A percentile compares a stretch with the other conserved stretches of the same genome.
Evolutionary conservation across 2,329 filamentous ascomycete genomes (phyloP).

Genomic region (Fusarium sororula): DNA sequence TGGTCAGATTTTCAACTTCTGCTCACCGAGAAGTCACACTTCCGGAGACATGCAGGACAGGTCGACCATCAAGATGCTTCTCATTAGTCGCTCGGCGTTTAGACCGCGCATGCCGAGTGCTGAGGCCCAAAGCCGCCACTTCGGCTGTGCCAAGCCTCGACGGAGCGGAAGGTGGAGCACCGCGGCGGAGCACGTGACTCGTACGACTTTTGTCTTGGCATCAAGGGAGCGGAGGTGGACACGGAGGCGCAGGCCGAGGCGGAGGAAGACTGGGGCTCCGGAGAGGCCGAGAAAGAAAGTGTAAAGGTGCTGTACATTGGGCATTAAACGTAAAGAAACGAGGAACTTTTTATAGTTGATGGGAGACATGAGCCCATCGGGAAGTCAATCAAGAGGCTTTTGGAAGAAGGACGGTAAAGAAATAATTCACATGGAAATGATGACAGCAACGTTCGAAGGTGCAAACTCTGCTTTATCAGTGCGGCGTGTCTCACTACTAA

Average conservation of each 20-base stretch:
- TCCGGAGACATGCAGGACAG: background rate
- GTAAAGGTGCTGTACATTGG: background rate
- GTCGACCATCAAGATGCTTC: background rate
- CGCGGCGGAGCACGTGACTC: constrained; percentile 40
- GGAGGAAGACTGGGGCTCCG: background rate
- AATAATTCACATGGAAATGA: background rate
- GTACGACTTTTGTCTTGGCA: constrained; percentile 21
- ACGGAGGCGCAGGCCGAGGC: constrained; percentile 2
- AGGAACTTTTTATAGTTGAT: background rate
- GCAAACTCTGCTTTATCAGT: background rate
- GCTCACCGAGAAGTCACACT: constrained; percentile 3
- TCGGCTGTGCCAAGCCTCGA: constrained; percentile 13
- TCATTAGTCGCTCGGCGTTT: constrained; percentile 5
- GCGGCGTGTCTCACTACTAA: constrained; percentile 2
- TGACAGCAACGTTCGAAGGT: background rate
- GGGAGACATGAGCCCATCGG: background rate
- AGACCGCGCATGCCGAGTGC: background rate
- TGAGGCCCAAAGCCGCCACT: constrained; percentile 21
- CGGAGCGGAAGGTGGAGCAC: constrained; percentile 26
- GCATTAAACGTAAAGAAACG: background rate
- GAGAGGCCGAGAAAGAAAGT: background rate
- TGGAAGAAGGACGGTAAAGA: background rate
- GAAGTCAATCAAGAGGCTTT: background rate
- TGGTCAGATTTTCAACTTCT: background rate
- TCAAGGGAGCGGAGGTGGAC: constrained; percentile 6